A percentile compares a stretch with the other conserved stretches of the same genome.
Conservation (phyloP, 768 basidiomycete genomes). For the Mycena galericulata region DNA sequence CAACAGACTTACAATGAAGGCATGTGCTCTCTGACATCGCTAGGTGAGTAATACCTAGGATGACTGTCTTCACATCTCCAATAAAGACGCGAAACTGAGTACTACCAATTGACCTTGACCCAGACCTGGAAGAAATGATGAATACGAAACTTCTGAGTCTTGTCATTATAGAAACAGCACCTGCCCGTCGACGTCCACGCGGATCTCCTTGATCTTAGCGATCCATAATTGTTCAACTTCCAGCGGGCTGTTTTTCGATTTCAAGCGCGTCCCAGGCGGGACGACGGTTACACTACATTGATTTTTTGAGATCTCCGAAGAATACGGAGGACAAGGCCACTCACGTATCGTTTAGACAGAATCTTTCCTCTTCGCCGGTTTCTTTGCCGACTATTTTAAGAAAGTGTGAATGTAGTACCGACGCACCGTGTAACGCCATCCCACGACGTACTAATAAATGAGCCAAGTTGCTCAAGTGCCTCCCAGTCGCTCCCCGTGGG, state of each 20-base stretch:
- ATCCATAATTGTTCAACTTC: not conserved
- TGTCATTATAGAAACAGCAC: not conserved
- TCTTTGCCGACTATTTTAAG: not conserved
- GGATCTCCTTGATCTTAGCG: slow-evolving; percentile 11
- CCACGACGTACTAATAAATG: not conserved
- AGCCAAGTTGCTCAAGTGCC: not conserved
- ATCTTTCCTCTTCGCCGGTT: not conserved
- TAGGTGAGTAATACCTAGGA: not conserved
- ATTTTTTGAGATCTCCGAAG: not conserved
- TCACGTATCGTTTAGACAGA: not conserved
- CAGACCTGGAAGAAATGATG: slow-evolving; percentile 16
- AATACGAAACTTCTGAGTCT: no score
- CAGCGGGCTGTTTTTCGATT: no score
- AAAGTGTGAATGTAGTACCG: not conserved
- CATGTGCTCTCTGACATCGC: slow-evolving; percentile 10
- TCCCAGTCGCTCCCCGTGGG: not conserved
- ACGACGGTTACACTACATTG: not conserved
- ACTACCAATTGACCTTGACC: slow-evolving; percentile 25
- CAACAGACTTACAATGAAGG: not conserved
- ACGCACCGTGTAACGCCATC: not conserved
- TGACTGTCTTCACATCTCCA: no score
- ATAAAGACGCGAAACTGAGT: no score
- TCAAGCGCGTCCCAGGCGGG: not conserved
- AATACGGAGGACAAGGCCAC: no score
- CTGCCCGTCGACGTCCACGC: not conserved